These are phyloP conservation scores for Rhodotorula sp. DNA, from an alignment of 1,284 basidiomycete species.

Conservation along the genomic window DNA sequence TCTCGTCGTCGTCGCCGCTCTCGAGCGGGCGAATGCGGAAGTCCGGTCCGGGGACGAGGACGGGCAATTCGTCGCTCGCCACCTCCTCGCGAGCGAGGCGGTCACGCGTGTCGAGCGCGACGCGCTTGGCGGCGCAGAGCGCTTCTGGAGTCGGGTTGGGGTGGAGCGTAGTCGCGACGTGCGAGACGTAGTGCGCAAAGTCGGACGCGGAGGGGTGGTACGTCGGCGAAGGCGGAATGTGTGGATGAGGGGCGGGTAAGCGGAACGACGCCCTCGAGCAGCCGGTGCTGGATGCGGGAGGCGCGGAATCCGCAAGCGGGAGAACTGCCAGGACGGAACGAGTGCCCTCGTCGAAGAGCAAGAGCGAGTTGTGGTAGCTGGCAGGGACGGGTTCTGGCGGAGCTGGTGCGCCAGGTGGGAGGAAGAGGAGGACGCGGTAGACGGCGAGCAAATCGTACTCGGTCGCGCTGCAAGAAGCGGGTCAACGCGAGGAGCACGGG, in stretches of 20 bases:
- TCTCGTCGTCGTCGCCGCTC: background rate
- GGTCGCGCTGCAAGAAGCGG: background rate
- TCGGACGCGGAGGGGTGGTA: background rate
- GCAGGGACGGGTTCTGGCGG: background rate
- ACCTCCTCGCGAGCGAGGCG: background rate
- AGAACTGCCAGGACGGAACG: slow-evolving; percentile 3
- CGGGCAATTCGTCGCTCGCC: background rate
- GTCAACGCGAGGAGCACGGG: no score
- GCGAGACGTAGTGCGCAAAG: slow-evolving; percentile 15
- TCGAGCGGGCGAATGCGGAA: background rate
- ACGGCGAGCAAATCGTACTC: slow-evolving; percentile 9
- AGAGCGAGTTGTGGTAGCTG: slow-evolving; percentile 5
- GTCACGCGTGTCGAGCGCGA: background rate
- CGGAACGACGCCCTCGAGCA: background rate
- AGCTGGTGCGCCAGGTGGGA: background rate
- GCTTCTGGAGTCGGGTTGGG: slow-evolving; percentile 3
- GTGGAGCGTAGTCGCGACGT: background rate
- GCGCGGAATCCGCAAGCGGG: background rate
- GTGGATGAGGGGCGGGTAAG: background rate
- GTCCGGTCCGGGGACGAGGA: background rate
- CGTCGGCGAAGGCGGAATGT: slow-evolving; percentile 1
- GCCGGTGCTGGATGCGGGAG: background rate
- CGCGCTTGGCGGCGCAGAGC: background rate
- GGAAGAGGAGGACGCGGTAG: slow-evolving; percentile 6
- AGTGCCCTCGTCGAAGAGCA: background rate